Evolutionary conservation across 2,329 filamentous ascomycete species (phyloP), one percentile per base, ranked within the genome.

Genomic region (Hysterium pulicare): DNA sequence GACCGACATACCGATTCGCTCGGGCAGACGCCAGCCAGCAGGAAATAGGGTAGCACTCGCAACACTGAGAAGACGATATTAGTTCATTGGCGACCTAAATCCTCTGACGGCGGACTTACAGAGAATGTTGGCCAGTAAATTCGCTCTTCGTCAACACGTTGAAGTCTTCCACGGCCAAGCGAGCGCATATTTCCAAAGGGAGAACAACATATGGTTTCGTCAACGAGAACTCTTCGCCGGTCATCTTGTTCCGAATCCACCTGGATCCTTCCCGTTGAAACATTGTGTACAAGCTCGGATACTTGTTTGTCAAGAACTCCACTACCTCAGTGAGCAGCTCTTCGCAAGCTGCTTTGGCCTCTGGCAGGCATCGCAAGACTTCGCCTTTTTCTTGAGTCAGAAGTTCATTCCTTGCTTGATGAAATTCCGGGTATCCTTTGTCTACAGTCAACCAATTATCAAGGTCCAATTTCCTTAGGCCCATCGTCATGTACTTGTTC

Each of bases 1-100:
- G 45, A 78, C 69, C 2, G 70, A 71, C 51, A 66, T 73, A 19
- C 74, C 75, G 33, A 78, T 74, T 20, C 73, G 67, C 33, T 71
- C 62, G 30, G 69, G 57, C 10, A 78, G 64, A 17, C 68, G 69
- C 73, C 74, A 78, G 6, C 76, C 76, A 0, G 74, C 71, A 1
- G 75, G 76, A 48, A 77, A 78, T 4, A 77, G 59, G 11, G 72
- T 78, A 4, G 75, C 75, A 34, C 72, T 74, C 19, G 75, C 75
- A 41, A 69, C 65, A 21, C 72, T 75, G 42, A 28, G 16, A 40
- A 15, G 6, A n/a, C 32, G 31, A 21, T 13, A 23, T 37, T 26
- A 31, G 13, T 28, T 45, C 26, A 46, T 36, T 38, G 30, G 40
- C 21, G 22, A 19, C 21, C 15, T 15, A 11, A n/a, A 57, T 67